Base-by-base conservation (phyloP, 2,329 filamentous ascomycete species). In the Pestalotiopsis sp. region DNA sequence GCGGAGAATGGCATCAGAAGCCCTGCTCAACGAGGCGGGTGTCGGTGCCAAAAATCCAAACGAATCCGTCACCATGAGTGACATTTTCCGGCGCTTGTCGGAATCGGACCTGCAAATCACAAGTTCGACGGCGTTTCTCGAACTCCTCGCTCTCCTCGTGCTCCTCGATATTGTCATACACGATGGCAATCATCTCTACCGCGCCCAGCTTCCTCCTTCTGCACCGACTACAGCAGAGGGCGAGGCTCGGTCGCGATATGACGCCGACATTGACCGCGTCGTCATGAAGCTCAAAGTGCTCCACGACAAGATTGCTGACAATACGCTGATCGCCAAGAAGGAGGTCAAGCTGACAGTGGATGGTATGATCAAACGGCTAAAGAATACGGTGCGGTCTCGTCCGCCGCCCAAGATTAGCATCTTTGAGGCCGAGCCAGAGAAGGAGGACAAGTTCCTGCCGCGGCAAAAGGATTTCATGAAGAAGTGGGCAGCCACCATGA, bases 271-370 rank as follows among this genome's bases (percentile, higher is more conserved):
- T 41, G 94, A 97, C 78, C 82, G 81, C 25, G 83, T 97, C 4
- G 85, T 88, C 1, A 80, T 81, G 20, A 83, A 82, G 41, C 82
- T 97, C 65, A 88, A 90, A 71, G 77, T 80, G 17, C 81, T 90
- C 39, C 85, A 84, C 79, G 82, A 83, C 68, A 86, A 86, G 52
- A 97, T 97, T 74, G 87, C 91, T 69, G 93, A 94, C 75, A 87
- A 90, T 1, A 93, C 93, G 56, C 91, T 93, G 59, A 84, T 96
- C 68, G 86, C 87, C 17, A 87, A 92, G 38, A 92, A 93, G 38
- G 90, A 97, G 75, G 90, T 92, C 13, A 97, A 97, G 80, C 90
- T 90, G 66, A 85, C 87, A 12, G 84, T 97, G 52, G 92, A 97
- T 74, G 86, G 90, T 68, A 82, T 97, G n/a, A 87, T 91, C 69